These are phyloP conservation scores for Albizia julibrissin DNA, from an alignment of 306 rosid genomes.

Conservation along the genomic window DNA sequence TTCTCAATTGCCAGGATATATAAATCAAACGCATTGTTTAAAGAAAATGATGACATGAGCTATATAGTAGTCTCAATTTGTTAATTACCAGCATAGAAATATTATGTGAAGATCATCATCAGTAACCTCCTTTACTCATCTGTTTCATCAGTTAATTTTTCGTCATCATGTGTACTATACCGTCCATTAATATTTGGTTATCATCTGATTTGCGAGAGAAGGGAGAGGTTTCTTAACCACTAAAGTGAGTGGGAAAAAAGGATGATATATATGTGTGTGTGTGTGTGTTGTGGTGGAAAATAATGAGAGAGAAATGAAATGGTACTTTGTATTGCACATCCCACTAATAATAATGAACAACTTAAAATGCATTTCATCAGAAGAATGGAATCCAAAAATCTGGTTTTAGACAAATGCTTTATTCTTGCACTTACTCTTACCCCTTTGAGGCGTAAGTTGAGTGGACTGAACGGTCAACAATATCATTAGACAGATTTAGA, in stretches of 20 bases:
- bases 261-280: constrained; percentile 31
- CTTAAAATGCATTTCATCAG: constrained; percentile 36
- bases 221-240: constrained; percentile 36
- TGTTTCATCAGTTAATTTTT: constrained; percentile 21
- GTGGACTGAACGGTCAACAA: constrained; percentile 77
- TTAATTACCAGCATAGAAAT: constrained; percentile 1
- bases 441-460: constrained; percentile 49
- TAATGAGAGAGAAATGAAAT: constrained; percentile 34
- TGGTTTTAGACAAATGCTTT: constrained; percentile 35
- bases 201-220: not conserved
- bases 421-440: constrained; percentile 34
- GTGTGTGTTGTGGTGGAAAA: constrained; percentile 52
- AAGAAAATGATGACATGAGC: constrained; percentile 28
- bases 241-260: constrained; percentile 45
- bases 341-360: constrained; percentile 53
- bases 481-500: constrained; percentile 69
- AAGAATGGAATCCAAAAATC: constrained; percentile 39
- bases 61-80: not conserved
- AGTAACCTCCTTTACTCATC: not conserved
- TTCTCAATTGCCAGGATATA: constrained; percentile 1
- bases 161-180: not conserved
- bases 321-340: constrained; percentile 51
- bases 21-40: not conserved
- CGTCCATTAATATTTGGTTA: constrained; percentile 13
- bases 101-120: not conserved